Base-by-base conservation (phyloP, 352 stramenopile genomes). In the Pythium utonaiense region DNA sequence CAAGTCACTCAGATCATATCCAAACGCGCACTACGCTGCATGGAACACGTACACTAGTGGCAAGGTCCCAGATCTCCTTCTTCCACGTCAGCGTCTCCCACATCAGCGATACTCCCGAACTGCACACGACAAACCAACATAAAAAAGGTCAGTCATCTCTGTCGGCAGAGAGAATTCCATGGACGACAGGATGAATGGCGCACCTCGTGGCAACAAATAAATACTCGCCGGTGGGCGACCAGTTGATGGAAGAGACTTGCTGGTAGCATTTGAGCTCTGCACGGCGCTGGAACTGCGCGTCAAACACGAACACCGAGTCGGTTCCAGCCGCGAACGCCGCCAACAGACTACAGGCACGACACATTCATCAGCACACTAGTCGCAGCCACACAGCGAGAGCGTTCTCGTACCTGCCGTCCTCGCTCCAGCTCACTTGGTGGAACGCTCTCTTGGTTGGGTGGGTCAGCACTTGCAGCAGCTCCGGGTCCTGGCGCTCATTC, bases 211-310 rank as follows among this genome's bases (percentile, higher is more conserved):
- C 66, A 16, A 82, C 78, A 63, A 91, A 91, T 73, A 93, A 76
- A 75, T 90, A 93, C 57, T 89, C 83, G 36, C 83, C 81, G n/a
- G 77, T 88, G n/a, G 81, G 83, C 44, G 79, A 90, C 83, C 83
- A 93, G 58, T 89, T 67, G 38, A 93, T 62, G 12, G 70, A 70
- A 14, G 62, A 59, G 28, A 88, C 63, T 30, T 67, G 69, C 34
- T 83, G 71, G 10, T 75, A 65, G 30, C 79, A 83, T 64, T 87
- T 75, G 51, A 93, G 71, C 63, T 90, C 79, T 6, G 83, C 80
- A 24, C 65, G 71, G 17, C 73, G 76, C 30, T 72, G 71, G 31
- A 82, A 83, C 3, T 88, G 71, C 13, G 66, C 57, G 60, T 93
- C 83, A 57, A 86, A 78, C 57, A 93, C 65, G 50, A 80, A 74